Base-by-base conservation (phyloP, 2,329 filamentous ascomycete species). In the Pseudocercospora pini-densiflorae region DNA sequence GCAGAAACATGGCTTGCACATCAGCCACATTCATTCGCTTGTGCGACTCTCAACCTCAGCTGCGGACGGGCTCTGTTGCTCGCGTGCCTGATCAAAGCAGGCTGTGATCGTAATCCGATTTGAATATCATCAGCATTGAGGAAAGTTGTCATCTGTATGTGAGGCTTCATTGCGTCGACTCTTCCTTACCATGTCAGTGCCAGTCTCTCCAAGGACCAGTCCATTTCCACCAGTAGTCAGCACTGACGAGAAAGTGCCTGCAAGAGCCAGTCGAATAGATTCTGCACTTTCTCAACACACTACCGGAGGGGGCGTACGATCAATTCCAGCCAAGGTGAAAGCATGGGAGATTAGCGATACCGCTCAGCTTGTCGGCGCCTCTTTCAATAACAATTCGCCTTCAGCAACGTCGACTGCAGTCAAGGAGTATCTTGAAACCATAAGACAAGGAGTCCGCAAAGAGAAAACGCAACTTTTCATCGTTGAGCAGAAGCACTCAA, bases 221-320 rank as follows among this genome's bases (percentile, higher is more conserved):
- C 51, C 51, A n/a, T 31, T n/a, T 9, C 21, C 51, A n/a, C 21
- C 21, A 27, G 7, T 54, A 10, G 51, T 24, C 24, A 27, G 24
- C 24, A 54, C 51, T 6, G 31, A 27, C 21, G 59, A 62, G 45
- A 62, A 62, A 27, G 24, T 45, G 47, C 40, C 45, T 24, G 9
- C 51, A 43, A 27, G 19, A 21, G 43, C 49, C n/a, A 27, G n/a
- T 5, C 61, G 61, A 23, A 57, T 57, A 29, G 33, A 57, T 21
- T 57, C 61, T 29, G 61, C n/a, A 29, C 51, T 62, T 33, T 62
- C 61, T 21, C 61, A 63, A 27, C 61, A 58, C 24, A 58, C 61
- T 33, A n/a, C 58, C 36, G 53, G 36, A 29, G 61, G 61, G 16
- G 27, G 29, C 19, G 27, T 54, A 29, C 61, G 53, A 19, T 9